Base-by-base conservation (phyloP, 371 early-diverging fungal species). In the Polyrhizophydium stewartii region DNA sequence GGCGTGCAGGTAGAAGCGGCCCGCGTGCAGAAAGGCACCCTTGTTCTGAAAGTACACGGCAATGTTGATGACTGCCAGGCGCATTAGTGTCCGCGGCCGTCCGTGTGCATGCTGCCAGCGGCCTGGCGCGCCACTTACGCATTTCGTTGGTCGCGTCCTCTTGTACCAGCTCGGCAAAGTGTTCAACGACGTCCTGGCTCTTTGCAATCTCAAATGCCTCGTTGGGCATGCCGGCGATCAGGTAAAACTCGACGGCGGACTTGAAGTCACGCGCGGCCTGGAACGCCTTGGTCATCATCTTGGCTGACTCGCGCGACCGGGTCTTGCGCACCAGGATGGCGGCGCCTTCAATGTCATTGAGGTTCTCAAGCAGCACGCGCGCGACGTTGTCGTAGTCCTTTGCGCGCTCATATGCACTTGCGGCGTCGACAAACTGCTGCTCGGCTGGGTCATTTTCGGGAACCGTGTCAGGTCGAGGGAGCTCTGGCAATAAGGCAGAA, bases 121-220 rank as follows among this genome's bases (percentile, higher is more conserved):
- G 19, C 6, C 27, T 19, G 27, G 47, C n/a, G 27, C 9, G 9
- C 7, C 7, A 52, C 68, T 55, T 67, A 72, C 70, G 65, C 55
- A 76, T 55, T 22, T 74, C 76, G 0, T 61, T 17, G 6, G 65
- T 65, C 5, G 75, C 74, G 16, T 76, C 73, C 12, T 68, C 65
- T 32, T 74, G 65, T 1, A 82, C 66, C 58, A 79, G 55, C 32
- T 72, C 76, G 3, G 68, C 76, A 63, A 70, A 82, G 35, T 75
- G 71, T 28, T 79, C 74, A 67, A 82, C 66, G 13, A 79, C 67
- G 37, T 76, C 75, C 35, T 73, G 71, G 30, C 77, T 67, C 74
- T 74, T n/a, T 1, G 83, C 82, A 2, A 79, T 62, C 66, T 72
- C 73, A 58, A 79, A 81, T 16, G 81, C 83, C 55, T 81, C 78